Conservation (phyloP, 2,329 filamentous ascomycete species). For the Chrysoporthe austroafricana region DNA sequence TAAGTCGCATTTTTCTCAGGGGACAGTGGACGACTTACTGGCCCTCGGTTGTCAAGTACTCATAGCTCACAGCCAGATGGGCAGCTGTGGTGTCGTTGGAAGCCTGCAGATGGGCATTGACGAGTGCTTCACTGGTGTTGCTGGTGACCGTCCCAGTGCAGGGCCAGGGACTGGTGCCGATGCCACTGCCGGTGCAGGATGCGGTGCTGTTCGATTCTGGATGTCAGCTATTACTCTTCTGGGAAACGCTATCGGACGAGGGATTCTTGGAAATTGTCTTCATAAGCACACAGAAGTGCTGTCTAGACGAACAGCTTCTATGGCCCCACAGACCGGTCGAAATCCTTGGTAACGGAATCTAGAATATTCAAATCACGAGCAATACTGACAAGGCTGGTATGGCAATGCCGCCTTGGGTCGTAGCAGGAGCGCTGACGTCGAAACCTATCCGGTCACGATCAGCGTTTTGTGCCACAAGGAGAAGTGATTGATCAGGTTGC, state of each 20-base stretch:
- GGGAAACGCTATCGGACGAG: not conserved
- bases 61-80: conserved; percentile 25
- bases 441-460: conserved; percentile 13
- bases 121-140: conserved; percentile 9
- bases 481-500: not conserved
- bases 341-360: not conserved
- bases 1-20: not conserved
- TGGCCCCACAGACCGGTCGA: not conserved
- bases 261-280: not conserved
- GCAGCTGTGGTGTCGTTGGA: conserved; percentile 21
- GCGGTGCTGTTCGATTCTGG: conserved; percentile 11
- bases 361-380: not conserved
- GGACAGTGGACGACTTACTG: conserved; percentile 12
- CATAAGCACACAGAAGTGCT: not conserved
- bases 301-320: not conserved
- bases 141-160: conserved; percentile 17
- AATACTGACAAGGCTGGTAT: conserved; percentile 14
- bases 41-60: conserved; percentile 18
- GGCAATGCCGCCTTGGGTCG: not conserved
- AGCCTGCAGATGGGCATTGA: conserved; percentile 21
- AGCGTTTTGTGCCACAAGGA: not conserved
- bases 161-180: conserved; percentile 12
- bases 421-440: conserved; percentile 21
- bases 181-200: conserved; percentile 19
- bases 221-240: not conserved